Conservation (phyloP, 306 rosid species). For the Benincasa hispida region DNA sequence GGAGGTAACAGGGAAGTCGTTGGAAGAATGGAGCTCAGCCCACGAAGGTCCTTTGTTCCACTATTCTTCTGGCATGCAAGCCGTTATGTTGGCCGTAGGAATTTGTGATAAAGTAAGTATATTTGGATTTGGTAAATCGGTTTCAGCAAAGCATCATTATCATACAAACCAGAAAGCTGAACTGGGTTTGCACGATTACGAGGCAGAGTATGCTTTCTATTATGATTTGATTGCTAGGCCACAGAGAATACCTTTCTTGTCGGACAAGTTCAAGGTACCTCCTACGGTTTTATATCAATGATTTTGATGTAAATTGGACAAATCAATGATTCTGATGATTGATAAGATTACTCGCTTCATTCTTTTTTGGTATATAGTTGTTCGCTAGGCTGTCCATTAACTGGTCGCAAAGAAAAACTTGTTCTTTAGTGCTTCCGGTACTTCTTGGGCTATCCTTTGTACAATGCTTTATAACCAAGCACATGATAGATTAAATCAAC, state of each 20-base stretch:
- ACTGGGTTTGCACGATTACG: slow-evolving; percentile 84
- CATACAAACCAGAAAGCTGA: slow-evolving; percentile 88
- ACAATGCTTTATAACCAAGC: background rate
- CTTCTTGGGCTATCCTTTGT: background rate
- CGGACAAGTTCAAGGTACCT: slow-evolving; percentile 58
- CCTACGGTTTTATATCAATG: slow-evolving; percentile 66
- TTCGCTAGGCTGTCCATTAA: background rate
- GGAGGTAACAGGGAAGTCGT: slow-evolving; percentile 54
- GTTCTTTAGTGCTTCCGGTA: background rate
- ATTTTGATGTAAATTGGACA: slow-evolving; percentile 6
- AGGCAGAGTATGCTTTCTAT: slow-evolving; percentile 80
- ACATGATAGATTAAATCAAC: background rate
- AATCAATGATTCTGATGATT: background rate
- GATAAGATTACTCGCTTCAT: background rate
- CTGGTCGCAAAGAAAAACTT: background rate
- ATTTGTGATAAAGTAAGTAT: slow-evolving; percentile 73
- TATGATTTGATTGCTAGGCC: slow-evolving; percentile 49
- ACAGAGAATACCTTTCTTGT: slow-evolving; percentile 55
- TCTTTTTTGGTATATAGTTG: background rate
- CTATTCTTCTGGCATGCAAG: slow-evolving; percentile 97
- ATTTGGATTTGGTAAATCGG: slow-evolving; percentile 79
- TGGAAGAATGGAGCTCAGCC: slow-evolving; percentile 53
- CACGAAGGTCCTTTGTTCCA: slow-evolving; percentile 77
- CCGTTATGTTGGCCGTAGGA: slow-evolving; percentile 82
- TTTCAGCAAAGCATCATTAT: slow-evolving; percentile 76